phyloP scores from a whole-genome alignment of 805 yeast genomes.

The Candida multigemmis region DNA sequence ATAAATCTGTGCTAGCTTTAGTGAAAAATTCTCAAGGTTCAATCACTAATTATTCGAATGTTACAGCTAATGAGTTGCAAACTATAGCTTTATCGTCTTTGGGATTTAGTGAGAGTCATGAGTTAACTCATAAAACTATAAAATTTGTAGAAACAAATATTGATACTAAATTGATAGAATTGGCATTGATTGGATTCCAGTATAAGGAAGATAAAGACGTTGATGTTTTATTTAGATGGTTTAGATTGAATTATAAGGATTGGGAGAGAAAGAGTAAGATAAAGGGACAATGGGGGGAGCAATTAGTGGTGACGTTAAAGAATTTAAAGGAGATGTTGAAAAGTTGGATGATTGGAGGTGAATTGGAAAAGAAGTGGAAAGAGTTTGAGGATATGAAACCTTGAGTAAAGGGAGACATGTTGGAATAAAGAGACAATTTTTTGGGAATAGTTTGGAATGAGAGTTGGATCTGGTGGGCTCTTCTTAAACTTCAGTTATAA shows the following conservation, averaged over 20 bases:
- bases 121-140: constrained; percentile 43
- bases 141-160: constrained; percentile 51
- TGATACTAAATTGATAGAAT: constrained; percentile 45
- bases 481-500: too few relatives aligned
- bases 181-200: constrained; percentile 47
- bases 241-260: constrained; percentile 39
- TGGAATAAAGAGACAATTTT: too few relatives aligned
- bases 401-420: too few relatives aligned
- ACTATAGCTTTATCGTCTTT: constrained; percentile 48
- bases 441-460: too few relatives aligned
- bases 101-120: constrained; percentile 37
- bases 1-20: constrained; percentile 49
- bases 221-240: constrained; percentile 50
- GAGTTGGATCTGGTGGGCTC: too few relatives aligned
- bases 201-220: constrained; percentile 19
- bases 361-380: too few relatives aligned
- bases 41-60: constrained; percentile 27
- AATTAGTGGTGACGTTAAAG: too few relatives aligned
- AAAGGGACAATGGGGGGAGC: too few relatives aligned
- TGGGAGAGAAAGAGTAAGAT: too few relatives aligned
- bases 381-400: too few relatives aligned
- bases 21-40: constrained; percentile 42
- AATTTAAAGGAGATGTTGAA: too few relatives aligned
- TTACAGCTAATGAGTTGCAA: constrained; percentile 34
- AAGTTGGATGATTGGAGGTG: too few relatives aligned